Evolutionary conservation across 176 grass and related monocot species (phyloP).

Genomic region (Metroxylon sagu): DNA sequence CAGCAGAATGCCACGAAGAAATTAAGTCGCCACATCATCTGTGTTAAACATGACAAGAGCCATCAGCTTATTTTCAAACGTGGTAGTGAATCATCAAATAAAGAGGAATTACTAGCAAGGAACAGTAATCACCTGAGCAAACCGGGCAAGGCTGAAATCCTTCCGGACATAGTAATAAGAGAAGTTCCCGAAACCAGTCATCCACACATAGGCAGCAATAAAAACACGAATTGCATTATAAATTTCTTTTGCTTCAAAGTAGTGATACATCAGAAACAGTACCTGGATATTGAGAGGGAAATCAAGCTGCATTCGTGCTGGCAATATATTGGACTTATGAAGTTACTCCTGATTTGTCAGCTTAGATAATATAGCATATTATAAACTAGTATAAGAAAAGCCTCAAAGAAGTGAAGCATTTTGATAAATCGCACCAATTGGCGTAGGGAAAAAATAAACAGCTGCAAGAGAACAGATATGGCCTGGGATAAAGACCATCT

Average conservation of each 20-base stretch:
- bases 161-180: constrained; percentile 78
- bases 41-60: background rate
- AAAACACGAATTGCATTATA: constrained; percentile 83
- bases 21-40: constrained; percentile 30
- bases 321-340: too few relatives aligned
- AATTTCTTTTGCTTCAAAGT: constrained; percentile 58
- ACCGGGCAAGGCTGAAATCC: constrained; percentile 69
- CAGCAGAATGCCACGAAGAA: constrained; percentile 26
- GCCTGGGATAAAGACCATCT: too few relatives aligned
- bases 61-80: too few relatives aligned
- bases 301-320: background rate
- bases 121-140: constrained; percentile 44
- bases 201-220: constrained; percentile 80
- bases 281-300: constrained; percentile 33
- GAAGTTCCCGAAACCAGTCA: constrained; percentile 86
- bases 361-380: too few relatives aligned
- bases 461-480: too few relatives aligned
- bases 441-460: too few relatives aligned
- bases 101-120: background rate
- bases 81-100: too few relatives aligned
- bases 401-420: too few relatives aligned
- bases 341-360: too few relatives aligned
- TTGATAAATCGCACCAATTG: too few relatives aligned
- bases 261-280: constrained; percentile 81
- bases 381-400: too few relatives aligned